Evolutionary conservation across 2,329 filamentous ascomycete genomes (phyloP), one percentile per base, ranked within the genome.

Genomic region (Clarireedia homoeocarpa): DNA sequence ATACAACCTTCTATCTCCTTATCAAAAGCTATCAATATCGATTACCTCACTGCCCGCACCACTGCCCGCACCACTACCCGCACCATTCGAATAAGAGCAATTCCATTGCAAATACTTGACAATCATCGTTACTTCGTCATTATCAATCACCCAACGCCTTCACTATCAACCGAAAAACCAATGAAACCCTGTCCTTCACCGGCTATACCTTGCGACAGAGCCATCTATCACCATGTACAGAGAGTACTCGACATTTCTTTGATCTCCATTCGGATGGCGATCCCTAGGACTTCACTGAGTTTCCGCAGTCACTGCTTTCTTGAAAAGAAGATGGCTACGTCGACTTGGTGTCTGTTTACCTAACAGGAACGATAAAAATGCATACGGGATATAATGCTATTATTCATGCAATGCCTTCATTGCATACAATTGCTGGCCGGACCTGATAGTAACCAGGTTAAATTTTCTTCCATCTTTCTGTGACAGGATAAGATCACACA

Each of bases 41-140:
- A 56, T 56, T 56, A 52, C 54, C 48, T 56, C 48, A 52, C 42
- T 38, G 23, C 23, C 15, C 24, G 26, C n/a, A 38, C 20, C 48
- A 52, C 42, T 38, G 23, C 23, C 15, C 24, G 26, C n/a, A 38
- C 20, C 48, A 46, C 42, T 38, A 15, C 23, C 15, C 34, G 26
- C n/a, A 26, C 26, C 23, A 30, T 40, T 23, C 15, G 10, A 20
- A 26, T 34, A 30, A 30, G 4, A 30, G 7, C 9, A 30, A 30
- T 30, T 30, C 27, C 27, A 30, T 40, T 15, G 14, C 2, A 20
- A 42, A 48, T n/a, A 26, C 34, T 48, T 40, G 39, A 40, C 39
- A 40, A 14, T n/a, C 17, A 40, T 40, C 15, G 15, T 14, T 14
- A 40, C 39, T 1, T n/a, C 39, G 15, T n/a, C 39, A 40, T 40